Conservation (phyloP, 345 rosid genomes). For the Lepidium aucheri region DNA sequence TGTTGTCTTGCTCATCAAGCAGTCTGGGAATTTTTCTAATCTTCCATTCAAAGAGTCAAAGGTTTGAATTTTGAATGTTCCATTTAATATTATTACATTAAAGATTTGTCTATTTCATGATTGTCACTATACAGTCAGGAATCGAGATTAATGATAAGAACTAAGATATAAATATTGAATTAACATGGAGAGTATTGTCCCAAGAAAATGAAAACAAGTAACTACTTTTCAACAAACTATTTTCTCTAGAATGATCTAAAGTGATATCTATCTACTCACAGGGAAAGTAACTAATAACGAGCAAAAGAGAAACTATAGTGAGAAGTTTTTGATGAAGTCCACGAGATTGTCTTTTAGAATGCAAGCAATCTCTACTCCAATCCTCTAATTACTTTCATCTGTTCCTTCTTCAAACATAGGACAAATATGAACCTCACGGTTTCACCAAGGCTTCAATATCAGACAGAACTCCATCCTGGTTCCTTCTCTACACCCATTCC, state of each 20-base stretch:
- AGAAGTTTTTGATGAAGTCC: neutral
- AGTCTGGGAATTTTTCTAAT: too few species aligned
- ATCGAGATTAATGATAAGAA: neutral
- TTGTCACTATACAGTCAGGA: neutral
- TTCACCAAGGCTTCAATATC: neutral
- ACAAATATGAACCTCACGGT: neutral
- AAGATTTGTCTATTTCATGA: neutral
- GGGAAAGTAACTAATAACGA: neutral
- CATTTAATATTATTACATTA: too few species aligned
- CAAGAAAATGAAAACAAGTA: neutral
- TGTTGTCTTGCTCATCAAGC: too few species aligned
- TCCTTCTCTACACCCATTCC: constrained; percentile 49
- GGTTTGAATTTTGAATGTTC: too few species aligned
- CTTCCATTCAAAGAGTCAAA: too few species aligned
- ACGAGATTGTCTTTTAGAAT: neutral
- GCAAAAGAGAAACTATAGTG: neutral
- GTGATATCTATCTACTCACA: neutral
- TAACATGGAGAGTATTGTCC: neutral
- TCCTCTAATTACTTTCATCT: neutral
- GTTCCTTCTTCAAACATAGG: neutral
- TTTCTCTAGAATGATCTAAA: neutral
- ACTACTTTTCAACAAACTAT: neutral
- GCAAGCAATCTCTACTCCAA: neutral
- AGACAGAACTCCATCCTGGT: constrained; percentile 60
- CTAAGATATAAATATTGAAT: neutral